Conservation (phyloP, 164 flowering plant genomes). For the Umbilicus rupestris region DNA sequence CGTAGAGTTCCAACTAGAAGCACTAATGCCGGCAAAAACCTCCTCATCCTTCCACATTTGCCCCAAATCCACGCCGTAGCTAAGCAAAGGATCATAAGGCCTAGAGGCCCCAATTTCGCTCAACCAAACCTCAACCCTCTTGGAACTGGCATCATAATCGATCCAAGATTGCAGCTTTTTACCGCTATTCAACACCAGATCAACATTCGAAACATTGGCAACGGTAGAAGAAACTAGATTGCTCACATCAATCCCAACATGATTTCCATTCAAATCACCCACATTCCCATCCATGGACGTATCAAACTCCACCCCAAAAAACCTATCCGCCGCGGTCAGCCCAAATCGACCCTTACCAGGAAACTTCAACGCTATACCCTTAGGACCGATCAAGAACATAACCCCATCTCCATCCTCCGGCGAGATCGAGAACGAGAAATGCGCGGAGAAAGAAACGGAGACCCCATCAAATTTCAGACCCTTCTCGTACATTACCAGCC, state of each 20-base stretch:
- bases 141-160: slow-evolving; percentile 26
- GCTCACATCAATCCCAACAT: slow-evolving; percentile 18
- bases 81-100: slow-evolving; percentile 19
- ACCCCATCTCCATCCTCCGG: slow-evolving; percentile 19
- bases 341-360: slow-evolving; percentile 15
- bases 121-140: slow-evolving; percentile 23
- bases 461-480: slow-evolving; percentile 14
- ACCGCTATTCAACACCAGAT: slow-evolving; percentile 17
- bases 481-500: slow-evolving; percentile 12
- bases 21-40: slow-evolving; percentile 18
- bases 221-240: slow-evolving; percentile 13
- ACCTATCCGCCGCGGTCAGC: slow-evolving; percentile 11
- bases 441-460: slow-evolving; percentile 19
- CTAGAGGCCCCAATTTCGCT: slow-evolving; percentile 15
- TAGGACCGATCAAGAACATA: slow-evolving; percentile 14
- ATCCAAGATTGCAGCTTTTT: slow-evolving; percentile 22
- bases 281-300: slow-evolving; percentile 14
- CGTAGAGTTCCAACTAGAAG: slow-evolving; percentile 12
- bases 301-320: slow-evolving; percentile 23
- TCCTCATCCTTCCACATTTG: slow-evolving; percentile 19
- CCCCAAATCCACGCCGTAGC: slow-evolving; percentile 15
- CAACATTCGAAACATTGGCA: slow-evolving; percentile 12
- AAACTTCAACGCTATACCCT: slow-evolving; percentile 9
- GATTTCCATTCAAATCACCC: slow-evolving; percentile 18
- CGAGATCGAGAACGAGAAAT: slow-evolving; percentile 22